Conservation (phyloP, 139 green algal species). For the Chlamydomonas schloesseri region DNA sequence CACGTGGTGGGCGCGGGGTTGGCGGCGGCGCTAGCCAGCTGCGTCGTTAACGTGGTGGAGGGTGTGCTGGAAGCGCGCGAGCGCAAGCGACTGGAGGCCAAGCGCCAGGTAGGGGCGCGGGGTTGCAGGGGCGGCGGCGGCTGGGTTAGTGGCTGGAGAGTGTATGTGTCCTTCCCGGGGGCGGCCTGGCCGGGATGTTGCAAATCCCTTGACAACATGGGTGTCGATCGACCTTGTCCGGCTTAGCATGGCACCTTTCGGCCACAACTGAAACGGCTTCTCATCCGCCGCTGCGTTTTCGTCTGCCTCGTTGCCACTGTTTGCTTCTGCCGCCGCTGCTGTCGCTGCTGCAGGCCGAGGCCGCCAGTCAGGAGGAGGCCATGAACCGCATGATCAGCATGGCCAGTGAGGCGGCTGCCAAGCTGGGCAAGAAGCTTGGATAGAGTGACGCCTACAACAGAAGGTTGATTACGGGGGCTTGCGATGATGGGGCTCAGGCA, state of each 20-base stretch:
- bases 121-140: background rate
- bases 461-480: too few species aligned
- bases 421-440: slow-evolving; percentile 25
- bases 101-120: background rate
- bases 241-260: too few species aligned
- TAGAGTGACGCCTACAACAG: background rate
- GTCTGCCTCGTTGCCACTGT: too few species aligned
- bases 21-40: background rate
- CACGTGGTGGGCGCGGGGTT: slow-evolving; percentile 60
- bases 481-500: too few species aligned
- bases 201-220: too few species aligned
- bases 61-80: background rate
- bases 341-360: background rate
- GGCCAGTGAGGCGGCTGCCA: background rate
- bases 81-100: slow-evolving; percentile 15
- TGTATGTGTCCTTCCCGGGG: too few species aligned
- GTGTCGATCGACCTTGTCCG: too few species aligned
- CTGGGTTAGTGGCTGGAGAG: too few species aligned
- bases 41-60: slow-evolving; percentile 18
- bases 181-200: too few species aligned
- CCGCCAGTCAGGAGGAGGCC: slow-evolving; percentile 6
- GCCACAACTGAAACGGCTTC: too few species aligned
- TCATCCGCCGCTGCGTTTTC: too few species aligned
- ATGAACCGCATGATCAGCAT: background rate
- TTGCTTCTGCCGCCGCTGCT: too few species aligned